Evolutionary conservation across 345 rosid genomes (phyloP).

Genomic region (Raphanus sativus): DNA sequence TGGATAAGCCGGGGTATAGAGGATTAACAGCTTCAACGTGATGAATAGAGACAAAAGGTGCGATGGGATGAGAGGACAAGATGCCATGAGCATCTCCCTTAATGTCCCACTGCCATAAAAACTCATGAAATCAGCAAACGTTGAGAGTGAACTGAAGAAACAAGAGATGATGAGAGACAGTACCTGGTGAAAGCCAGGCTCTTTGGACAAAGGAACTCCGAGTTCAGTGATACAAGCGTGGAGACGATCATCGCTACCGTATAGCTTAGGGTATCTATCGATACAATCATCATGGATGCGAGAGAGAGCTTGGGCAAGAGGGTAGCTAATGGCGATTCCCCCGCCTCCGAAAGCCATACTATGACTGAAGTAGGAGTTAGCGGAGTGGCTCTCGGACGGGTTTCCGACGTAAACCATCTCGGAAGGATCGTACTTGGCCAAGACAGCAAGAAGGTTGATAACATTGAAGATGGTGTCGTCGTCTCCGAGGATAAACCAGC

Average conservation of each 20-base stretch:
- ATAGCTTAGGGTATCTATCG: slow-evolving; percentile 73
- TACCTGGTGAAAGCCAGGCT: slow-evolving; percentile 94
- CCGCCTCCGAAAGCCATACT: slow-evolving; percentile 97
- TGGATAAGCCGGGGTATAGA: slow-evolving; percentile 69
- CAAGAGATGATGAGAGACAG: not conserved
- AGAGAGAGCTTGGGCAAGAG: slow-evolving; percentile 72
- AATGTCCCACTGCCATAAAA: slow-evolving; percentile 79
- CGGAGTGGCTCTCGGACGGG: slow-evolving; percentile 90
- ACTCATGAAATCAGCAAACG: not conserved
- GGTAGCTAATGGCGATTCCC: slow-evolving; percentile 85
- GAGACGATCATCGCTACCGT: slow-evolving; percentile 93
- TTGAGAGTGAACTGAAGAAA: not conserved
- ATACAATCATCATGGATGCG: slow-evolving; percentile 68
- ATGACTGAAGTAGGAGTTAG: slow-evolving; percentile 80
- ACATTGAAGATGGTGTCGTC: slow-evolving; percentile 88
- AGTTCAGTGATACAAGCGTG: slow-evolving; percentile 93
- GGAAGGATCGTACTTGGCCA: slow-evolving; percentile 68
- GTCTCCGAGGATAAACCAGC: slow-evolving; percentile 89
- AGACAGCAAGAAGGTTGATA: slow-evolving; percentile 60
- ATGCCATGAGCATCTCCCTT: slow-evolving; percentile 80
- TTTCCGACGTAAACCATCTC: slow-evolving; percentile 85
- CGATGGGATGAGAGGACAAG: slow-evolving; percentile 74
- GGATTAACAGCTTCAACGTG: slow-evolving; percentile 88
- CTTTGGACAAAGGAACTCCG: slow-evolving; percentile 80
- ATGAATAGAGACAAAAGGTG: slow-evolving; percentile 85